phyloP scores from a whole-genome alignment of 495 filamentous ascomycete genomes.

The Friedmanniomyces simplex region DNA sequence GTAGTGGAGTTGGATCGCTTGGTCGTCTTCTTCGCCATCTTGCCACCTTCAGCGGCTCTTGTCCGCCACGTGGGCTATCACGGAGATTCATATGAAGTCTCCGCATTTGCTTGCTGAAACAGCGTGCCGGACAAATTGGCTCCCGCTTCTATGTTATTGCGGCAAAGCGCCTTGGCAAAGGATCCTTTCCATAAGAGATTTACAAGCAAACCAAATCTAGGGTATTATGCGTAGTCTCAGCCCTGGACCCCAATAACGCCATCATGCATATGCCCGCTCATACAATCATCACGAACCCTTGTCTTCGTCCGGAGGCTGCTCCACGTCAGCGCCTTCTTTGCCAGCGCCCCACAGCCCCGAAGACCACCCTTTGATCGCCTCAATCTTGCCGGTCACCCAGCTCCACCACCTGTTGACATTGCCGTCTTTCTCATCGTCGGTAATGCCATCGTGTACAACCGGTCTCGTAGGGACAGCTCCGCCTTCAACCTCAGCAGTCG shows the following conservation, averaged over 20 bases:
- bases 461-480: not conserved
- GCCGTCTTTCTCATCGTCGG: slow-evolving; percentile 1
- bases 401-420: slow-evolving; percentile 34
- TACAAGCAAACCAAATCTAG: not conserved
- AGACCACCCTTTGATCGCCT: slow-evolving; percentile 30
- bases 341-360: not conserved
- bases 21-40: no score
- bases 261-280: not conserved
- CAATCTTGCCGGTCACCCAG: slow-evolving; percentile 39
- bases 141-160: no score
- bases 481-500: not conserved
- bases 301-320: not conserved
- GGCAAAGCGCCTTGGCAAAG: no score
- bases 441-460: slow-evolving; percentile 2
- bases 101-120: no score
- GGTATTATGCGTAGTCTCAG: not conserved
- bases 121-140: no score
- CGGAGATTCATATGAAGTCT: no score
- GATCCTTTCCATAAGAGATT: no score
- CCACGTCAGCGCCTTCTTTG: not conserved
- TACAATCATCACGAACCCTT: not conserved
- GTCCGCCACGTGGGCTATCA: no score
- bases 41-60: no score
- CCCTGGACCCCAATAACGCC: not conserved
- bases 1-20: no score